phyloP scores from a whole-genome alignment of 106 monocot species.

The Dioscorea alata region DNA sequence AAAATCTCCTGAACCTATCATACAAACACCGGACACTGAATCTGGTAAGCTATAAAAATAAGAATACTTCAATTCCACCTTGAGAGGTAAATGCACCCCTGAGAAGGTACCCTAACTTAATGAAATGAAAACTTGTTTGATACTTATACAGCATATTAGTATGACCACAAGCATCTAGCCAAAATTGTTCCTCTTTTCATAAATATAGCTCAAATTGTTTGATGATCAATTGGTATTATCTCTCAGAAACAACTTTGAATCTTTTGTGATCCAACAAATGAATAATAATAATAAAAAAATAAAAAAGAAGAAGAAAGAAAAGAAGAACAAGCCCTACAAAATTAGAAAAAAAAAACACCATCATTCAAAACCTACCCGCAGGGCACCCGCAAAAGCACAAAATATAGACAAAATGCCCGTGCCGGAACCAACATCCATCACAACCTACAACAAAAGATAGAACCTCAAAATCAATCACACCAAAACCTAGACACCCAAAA shows the following conservation, averaged over 20 bases:
- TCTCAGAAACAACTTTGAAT: not conserved
- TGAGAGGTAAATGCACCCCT: too few species aligned
- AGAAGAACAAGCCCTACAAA: not conserved
- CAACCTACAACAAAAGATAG: slow-evolving; percentile 43
- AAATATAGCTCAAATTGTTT: too few species aligned
- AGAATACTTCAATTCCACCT: too few species aligned
- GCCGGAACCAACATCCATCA: slow-evolving; percentile 93
- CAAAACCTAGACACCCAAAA: not conserved
- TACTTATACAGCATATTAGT: too few species aligned
- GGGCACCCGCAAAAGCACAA: slow-evolving; percentile 92
- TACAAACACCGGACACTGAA: too few species aligned
- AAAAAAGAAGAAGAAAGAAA: not conserved
- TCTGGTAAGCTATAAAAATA: too few species aligned
- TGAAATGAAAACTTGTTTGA: too few species aligned
- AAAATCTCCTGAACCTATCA: too few species aligned
- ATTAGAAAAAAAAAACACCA: not conserved
- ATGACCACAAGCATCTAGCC: too few species aligned
- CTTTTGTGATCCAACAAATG: not conserved
- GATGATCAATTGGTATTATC: not conserved
- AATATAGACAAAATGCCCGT: slow-evolving; percentile 89
- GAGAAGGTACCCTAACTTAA: too few species aligned
- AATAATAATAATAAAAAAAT: not conserved
- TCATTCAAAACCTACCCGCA: slow-evolving; percentile 41
- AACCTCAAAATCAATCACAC: not conserved
- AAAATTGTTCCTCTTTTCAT: too few species aligned